Evolutionary conservation across 2,329 filamentous ascomycete species (phyloP).

Genomic region (Aspergillus pseudoglaucus): DNA sequence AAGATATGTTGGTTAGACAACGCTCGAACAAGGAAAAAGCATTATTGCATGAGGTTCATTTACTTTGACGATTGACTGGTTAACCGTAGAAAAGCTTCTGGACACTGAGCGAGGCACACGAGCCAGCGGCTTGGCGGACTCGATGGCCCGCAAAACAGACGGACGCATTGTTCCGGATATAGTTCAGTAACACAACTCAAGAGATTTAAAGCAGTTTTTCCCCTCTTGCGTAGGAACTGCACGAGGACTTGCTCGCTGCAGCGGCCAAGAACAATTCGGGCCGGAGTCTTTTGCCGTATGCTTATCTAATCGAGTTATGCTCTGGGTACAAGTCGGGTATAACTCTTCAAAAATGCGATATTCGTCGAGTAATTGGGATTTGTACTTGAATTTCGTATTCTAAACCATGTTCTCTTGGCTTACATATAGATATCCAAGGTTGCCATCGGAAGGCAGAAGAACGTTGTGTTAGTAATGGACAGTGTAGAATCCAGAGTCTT

Average conservation of each 20-base stretch:
- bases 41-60: background rate
- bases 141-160: constrained; percentile 33
- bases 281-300: constrained; percentile 15
- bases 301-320: constrained; percentile 23
- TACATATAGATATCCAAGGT: background rate
- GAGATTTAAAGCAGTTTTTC: background rate
- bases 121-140: constrained; percentile 31
- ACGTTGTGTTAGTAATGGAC: background rate
- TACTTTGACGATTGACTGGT: constrained; percentile 30
- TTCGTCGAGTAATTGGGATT: background rate
- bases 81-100: constrained; percentile 32
- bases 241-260: constrained; percentile 10
- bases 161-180: constrained; percentile 29
- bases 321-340: background rate
- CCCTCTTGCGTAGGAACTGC: background rate
- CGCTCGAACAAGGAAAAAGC: background rate
- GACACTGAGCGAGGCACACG: constrained; percentile 28
- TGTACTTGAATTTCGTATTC: background rate
- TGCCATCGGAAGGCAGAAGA: background rate
- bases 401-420: background rate
- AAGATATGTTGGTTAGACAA: background rate
- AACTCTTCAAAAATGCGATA: background rate
- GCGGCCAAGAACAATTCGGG: constrained; percentile 13
- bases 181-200: background rate
- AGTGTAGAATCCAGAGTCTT: constrained; percentile 6